Conservation (phyloP, 352 stramenopile species). For the Globisporangium recalcitrans region DNA sequence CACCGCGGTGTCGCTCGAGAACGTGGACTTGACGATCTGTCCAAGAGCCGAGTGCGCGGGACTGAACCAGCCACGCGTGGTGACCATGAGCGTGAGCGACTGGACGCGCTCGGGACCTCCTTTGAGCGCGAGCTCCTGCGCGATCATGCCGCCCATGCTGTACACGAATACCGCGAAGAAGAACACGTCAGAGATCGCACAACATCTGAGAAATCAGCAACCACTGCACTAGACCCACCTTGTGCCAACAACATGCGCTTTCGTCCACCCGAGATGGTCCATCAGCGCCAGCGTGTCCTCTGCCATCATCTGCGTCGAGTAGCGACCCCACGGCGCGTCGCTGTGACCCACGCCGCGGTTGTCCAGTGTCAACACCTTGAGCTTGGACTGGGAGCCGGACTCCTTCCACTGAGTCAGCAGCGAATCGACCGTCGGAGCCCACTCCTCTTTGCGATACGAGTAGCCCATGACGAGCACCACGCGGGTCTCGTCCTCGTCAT, state of each 20-base stretch:
- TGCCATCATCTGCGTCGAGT: constrained; percentile 31
- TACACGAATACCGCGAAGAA: background rate
- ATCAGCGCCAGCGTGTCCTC: constrained; percentile 26
- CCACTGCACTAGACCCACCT: background rate
- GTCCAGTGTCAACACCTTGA: constrained; percentile 52
- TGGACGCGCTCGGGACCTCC: constrained; percentile 28
- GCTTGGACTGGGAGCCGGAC: constrained; percentile 14
- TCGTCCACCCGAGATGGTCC: constrained; percentile 17
- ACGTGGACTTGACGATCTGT: constrained; percentile 3
- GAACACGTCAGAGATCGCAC: too few species aligned
- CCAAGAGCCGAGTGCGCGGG: background rate
- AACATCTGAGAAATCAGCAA: too few species aligned
- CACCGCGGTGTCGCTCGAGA: background rate
- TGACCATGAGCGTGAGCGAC: constrained; percentile 43
- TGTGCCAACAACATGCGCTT: constrained; percentile 9
- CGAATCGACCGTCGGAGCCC: constrained; percentile 27
- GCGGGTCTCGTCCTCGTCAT: constrained; percentile 15
- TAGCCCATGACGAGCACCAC: constrained; percentile 49
- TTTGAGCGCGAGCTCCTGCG: constrained; percentile 30
- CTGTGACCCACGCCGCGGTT: constrained; percentile 49
- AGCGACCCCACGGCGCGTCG: constrained; percentile 26
- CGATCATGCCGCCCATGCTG: constrained; percentile 49
- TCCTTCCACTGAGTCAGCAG: constrained; percentile 25
- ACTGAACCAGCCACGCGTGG: constrained; percentile 20
- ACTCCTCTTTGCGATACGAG: constrained; percentile 36